Conservation (phyloP, 345 rosid genomes). For the Syzygium aqueum region DNA sequence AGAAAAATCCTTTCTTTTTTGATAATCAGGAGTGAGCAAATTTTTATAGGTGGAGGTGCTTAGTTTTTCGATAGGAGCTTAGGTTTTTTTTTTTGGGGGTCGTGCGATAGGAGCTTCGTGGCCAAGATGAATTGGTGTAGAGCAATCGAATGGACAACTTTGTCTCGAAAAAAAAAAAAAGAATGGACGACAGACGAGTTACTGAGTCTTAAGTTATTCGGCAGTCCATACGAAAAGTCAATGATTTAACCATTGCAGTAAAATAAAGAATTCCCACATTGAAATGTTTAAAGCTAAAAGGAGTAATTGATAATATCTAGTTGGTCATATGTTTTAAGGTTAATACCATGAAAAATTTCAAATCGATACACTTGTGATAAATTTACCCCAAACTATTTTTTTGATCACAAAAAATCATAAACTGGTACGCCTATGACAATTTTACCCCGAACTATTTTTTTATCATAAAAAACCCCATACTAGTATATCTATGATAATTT, state of each 20-base stretch:
- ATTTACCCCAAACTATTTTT: too few relatives aligned
- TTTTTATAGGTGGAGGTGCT: not conserved
- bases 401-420: too few relatives aligned
- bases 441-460: too few relatives aligned
- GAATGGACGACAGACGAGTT: not conserved
- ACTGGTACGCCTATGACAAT: too few relatives aligned
- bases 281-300: not conserved
- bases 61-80: not conserved
- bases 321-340: too few relatives aligned
- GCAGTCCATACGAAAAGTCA: not conserved
- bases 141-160: not conserved
- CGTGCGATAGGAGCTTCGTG: rapidly evolving
- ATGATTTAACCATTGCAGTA: not conserved
- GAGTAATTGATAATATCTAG: not conserved
- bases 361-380: too few relatives aligned
- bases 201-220: not conserved
- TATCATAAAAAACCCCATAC: too few relatives aligned
- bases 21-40: not conserved
- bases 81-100: too few relatives aligned
- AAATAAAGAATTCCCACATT: not conserved
- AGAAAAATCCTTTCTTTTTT: not conserved
- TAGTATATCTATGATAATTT: too few relatives aligned
- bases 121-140: not conserved
- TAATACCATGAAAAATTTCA: too few relatives aligned
- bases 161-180: not conserved